These are phyloP conservation scores for Hemerocallis citrina DNA, from an alignment of 106 monocot genomes.

Conservation along the genomic window DNA sequence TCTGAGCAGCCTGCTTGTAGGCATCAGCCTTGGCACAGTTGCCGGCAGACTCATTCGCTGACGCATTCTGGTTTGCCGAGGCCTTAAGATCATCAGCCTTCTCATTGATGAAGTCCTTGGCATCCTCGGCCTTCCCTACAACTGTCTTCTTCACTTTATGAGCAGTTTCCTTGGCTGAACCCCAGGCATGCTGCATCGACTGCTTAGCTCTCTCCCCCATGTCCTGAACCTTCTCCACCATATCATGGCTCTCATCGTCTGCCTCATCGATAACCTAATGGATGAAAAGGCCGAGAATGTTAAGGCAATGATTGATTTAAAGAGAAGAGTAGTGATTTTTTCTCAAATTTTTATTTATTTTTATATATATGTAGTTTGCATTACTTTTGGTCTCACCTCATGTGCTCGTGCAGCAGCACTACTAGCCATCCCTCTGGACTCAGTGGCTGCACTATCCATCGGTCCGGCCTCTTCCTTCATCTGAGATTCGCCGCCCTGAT, in stretches of 20 bases:
- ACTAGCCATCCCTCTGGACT: slow-evolving; percentile 11
- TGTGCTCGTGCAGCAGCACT: not conserved
- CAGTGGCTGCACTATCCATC: not conserved
- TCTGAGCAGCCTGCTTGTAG: not conserved
- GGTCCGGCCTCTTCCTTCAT: not conserved
- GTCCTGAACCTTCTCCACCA: not conserved
- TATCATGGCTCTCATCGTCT: not conserved
- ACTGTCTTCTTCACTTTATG: slow-evolving; percentile 16
- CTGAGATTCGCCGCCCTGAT: not conserved
- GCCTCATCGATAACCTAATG: not conserved
- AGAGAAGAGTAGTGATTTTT: too few relatives aligned
- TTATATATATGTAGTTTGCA: too few relatives aligned
- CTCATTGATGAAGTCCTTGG: slow-evolving; percentile 13
- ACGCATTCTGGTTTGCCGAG: not conserved
- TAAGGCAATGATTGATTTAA: too few relatives aligned
- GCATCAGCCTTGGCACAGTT: not conserved
- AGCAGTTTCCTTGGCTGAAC: slow-evolving; percentile 16
- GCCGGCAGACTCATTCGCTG: not conserved
- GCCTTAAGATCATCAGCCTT: slow-evolving; percentile 9
- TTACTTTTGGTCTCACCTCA: not conserved
- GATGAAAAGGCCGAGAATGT: not conserved
- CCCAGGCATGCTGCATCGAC: slow-evolving; percentile 18
- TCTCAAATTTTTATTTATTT: too few relatives aligned
- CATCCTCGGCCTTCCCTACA: slow-evolving; percentile 5
- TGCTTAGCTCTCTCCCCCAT: slow-evolving; percentile 6